Percentiles rank a stretch among this genome's conserved stretches.
Conservation (phyloP, 176 grass and related monocot species). For the Zea luxurians region DNA sequence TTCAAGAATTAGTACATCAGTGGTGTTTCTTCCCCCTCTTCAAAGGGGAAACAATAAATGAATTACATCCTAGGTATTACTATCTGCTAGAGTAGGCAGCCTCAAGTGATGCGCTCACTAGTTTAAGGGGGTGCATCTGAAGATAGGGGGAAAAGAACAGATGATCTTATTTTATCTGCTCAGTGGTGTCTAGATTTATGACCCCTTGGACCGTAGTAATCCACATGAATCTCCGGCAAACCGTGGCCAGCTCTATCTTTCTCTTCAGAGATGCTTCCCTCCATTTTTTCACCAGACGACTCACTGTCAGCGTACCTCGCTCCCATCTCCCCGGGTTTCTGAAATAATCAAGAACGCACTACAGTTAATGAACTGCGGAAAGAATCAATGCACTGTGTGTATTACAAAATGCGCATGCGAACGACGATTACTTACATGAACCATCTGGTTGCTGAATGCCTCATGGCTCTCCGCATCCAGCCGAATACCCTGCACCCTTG, state of each 20-base stretch:
- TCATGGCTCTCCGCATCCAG: conserved; percentile 48
- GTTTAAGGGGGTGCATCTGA: conserved; percentile 17
- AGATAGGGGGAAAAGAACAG: neutral
- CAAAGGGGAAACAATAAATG: conserved; percentile 30
- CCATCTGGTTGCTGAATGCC: conserved; percentile 42
- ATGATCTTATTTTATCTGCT: neutral
- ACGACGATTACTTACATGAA: conserved; percentile 33
- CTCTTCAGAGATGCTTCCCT: conserved; percentile 35
- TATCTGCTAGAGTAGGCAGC: neutral
- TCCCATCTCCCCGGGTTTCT: conserved; percentile 31
- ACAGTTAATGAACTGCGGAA: conserved; percentile 9
- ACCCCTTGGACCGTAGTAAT: conserved; percentile 73
- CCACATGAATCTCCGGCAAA: conserved; percentile 63
- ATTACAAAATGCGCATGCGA: neutral
- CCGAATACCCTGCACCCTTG: conserved; percentile 50
- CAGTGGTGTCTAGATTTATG: conserved; percentile 65
- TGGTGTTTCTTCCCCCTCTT: conserved; percentile 30
- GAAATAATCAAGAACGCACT: neutral
- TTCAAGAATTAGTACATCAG: conserved; percentile 44
- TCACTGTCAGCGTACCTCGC: conserved; percentile 14
- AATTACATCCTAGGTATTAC: conserved; percentile 39
- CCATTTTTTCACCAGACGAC: conserved; percentile 25
- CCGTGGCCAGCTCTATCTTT: conserved; percentile 32
- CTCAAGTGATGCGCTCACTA: conserved; percentile 14
- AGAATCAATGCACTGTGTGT: neutral